A percentile compares a stretch with the other conserved stretches of the same genome.
These are phyloP conservation scores for Oxytropis ochrocephala DNA, from an alignment of 306 rosid genomes.

Conservation along the genomic window DNA sequence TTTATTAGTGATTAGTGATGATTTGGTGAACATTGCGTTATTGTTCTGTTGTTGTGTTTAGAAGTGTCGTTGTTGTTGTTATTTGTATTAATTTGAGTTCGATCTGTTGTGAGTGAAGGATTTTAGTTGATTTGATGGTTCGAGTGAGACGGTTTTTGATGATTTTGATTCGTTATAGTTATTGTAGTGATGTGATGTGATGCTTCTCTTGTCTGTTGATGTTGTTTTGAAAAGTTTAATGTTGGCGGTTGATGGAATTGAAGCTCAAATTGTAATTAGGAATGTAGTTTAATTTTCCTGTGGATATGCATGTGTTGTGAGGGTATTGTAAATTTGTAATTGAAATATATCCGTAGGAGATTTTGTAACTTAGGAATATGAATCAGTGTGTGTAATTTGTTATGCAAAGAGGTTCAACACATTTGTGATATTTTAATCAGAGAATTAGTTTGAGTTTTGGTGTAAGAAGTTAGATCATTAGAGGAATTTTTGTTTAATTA, in stretches of 20 bases:
- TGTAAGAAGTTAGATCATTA: background rate
- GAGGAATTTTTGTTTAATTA: no score
- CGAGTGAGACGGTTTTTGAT: background rate
- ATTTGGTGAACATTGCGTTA: background rate
- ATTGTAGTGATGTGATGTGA: background rate
- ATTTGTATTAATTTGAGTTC: background rate
- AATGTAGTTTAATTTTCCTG: background rate
- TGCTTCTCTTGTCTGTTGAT: background rate
- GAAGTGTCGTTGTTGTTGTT: background rate
- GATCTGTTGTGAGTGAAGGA: slow-evolving; percentile 15
- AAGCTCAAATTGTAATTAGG: background rate
- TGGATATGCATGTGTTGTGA: background rate
- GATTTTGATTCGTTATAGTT: slow-evolving; percentile 4
- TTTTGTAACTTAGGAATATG: background rate
- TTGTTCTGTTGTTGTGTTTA: background rate
- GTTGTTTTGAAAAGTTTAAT: background rate
- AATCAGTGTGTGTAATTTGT: background rate
- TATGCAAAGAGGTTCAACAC: background rate
- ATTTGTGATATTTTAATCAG: background rate
- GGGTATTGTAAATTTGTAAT: background rate
- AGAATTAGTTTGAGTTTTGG: background rate
- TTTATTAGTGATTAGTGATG: background rate
- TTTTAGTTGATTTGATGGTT: background rate
- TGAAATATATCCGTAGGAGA: background rate
- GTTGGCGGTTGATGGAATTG: background rate